These are phyloP conservation scores for Meripilus lineatus DNA, from an alignment of 1,284 basidiomycete species.

Conservation along the genomic window DNA sequence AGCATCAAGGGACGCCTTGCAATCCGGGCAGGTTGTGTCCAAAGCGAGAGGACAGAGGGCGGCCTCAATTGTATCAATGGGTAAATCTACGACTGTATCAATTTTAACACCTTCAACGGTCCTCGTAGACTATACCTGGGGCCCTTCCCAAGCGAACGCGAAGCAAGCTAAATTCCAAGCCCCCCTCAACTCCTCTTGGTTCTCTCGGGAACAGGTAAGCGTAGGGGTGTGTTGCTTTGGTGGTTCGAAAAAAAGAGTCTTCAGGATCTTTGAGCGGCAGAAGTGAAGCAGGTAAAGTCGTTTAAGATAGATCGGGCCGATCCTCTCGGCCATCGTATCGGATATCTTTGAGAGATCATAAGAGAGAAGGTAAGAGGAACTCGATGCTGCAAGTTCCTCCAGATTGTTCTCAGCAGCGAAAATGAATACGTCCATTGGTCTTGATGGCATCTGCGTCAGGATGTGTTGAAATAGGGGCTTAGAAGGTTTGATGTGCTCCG, in stretches of 20 bases:
- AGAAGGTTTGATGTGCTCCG: slow-evolving; percentile 13
- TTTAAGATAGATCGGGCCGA: slow-evolving; percentile 37
- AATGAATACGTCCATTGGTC: slow-evolving; percentile 29
- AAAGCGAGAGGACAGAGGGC: no score
- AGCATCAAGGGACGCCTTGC: neutral
- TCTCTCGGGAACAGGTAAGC: slow-evolving; percentile 20
- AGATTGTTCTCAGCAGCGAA: slow-evolving; percentile 30
- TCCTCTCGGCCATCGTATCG: slow-evolving; percentile 29
- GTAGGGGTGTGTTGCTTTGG: slow-evolving; percentile 28
- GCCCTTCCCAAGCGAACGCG: slow-evolving; percentile 33
- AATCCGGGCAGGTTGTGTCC: neutral
- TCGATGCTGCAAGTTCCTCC: slow-evolving; percentile 29
- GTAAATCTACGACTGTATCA: no score
- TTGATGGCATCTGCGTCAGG: slow-evolving; percentile 25
- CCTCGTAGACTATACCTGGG: no score
- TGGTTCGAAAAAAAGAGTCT: slow-evolving; percentile 29
- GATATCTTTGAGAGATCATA: slow-evolving; percentile 27
- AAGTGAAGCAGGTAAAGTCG: slow-evolving; percentile 38
- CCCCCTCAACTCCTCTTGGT: slow-evolving; percentile 26
- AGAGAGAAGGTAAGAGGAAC: slow-evolving; percentile 32
- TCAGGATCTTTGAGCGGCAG: slow-evolving; percentile 30
- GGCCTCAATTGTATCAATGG: no score
- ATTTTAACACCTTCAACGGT: no score
- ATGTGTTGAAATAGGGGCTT: slow-evolving; percentile 26
- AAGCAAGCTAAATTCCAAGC: slow-evolving; percentile 34